Evolutionary conservation across 1,284 basidiomycete genomes (phyloP).

Genomic region (Trametes polyzona): DNA sequence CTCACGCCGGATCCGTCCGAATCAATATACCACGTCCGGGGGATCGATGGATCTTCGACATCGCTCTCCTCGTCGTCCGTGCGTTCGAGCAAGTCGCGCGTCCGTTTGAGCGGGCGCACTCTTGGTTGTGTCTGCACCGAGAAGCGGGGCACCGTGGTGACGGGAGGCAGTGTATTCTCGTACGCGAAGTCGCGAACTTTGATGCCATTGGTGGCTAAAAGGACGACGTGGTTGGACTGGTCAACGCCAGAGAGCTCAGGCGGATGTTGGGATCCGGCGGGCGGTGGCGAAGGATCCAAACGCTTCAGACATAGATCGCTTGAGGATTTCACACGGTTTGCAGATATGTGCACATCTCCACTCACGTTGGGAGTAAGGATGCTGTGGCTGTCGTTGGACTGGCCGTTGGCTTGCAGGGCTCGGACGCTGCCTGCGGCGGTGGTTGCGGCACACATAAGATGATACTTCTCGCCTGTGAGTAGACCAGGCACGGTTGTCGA

Average conservation of each 20-base stretch:
- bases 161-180: constrained; percentile 64
- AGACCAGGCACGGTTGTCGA: constrained; percentile 10
- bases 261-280: constrained; percentile 19
- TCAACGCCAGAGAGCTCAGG: constrained; percentile 3
- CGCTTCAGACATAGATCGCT: constrained; percentile 6
- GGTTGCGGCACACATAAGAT: constrained; percentile 20
- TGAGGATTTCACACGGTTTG: not conserved
- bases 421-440: not conserved
- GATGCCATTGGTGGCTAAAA: constrained; percentile 52
- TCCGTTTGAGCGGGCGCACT: constrained; percentile 43
- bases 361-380: constrained; percentile 17
- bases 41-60: constrained; percentile 22
- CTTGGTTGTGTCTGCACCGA: constrained; percentile 51
- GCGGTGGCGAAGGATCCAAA: constrained; percentile 3
- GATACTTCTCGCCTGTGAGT: not conserved
- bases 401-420: not conserved
- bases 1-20: constrained; percentile 20
- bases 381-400: constrained; percentile 5
- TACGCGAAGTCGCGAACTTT: constrained; percentile 76
- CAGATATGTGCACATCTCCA: constrained; percentile 9
- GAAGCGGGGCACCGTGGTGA: constrained; percentile 50
- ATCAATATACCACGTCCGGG: constrained; percentile 25
- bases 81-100: constrained; percentile 29
- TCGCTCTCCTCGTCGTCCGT: constrained; percentile 35
- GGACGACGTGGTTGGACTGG: constrained; percentile 4